A percentile compares a stretch with the other conserved stretches of the same genome.
phyloP scores from a whole-genome alignment of 2,329 filamentous ascomycete genomes.

The Microdochium paspali region DNA sequence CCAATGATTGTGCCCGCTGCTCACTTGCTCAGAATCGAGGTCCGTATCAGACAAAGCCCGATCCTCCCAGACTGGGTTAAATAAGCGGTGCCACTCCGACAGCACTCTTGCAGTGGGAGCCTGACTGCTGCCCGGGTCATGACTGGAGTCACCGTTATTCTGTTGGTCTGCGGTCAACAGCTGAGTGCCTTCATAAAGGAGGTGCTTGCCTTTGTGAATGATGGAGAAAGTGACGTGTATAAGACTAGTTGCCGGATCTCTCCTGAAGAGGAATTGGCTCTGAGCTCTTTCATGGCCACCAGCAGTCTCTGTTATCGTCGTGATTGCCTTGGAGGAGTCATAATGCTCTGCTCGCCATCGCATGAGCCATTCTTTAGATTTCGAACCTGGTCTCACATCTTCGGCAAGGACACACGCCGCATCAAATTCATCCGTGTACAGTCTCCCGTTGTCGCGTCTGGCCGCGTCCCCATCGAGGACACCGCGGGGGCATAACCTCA shows the following conservation, averaged over 20 bases:
- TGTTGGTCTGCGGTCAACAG: not conserved
- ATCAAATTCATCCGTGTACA: slow-evolving; percentile 2
- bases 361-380: slow-evolving; percentile 6
- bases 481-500: slow-evolving; percentile 4
- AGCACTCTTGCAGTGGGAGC: not conserved
- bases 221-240: slow-evolving; percentile 3
- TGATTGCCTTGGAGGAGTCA: no score
- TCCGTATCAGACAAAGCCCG: not conserved
- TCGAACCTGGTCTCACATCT: slow-evolving; percentile 3
- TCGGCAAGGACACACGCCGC: slow-evolving; percentile 5
- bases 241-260: not conserved
- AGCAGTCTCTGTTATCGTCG: no score
- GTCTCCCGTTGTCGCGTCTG: not conserved
- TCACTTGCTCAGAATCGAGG: not conserved
- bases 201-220: slow-evolving; percentile 3
- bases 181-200: not conserved
- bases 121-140: not conserved
- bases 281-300: slow-evolving; percentile 5
- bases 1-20: slow-evolving; percentile 5
- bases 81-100: not conserved
- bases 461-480: slow-evolving; percentile 1
- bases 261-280: slow-evolving; percentile 4
- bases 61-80: not conserved
- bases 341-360: slow-evolving; percentile 2
- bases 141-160: not conserved